A percentile compares a stretch with the other conserved stretches of the same genome.
These are phyloP conservation scores for Trametes sp. DNA, from an alignment of 1,284 basidiomycete genomes.

Conservation along the genomic window DNA sequence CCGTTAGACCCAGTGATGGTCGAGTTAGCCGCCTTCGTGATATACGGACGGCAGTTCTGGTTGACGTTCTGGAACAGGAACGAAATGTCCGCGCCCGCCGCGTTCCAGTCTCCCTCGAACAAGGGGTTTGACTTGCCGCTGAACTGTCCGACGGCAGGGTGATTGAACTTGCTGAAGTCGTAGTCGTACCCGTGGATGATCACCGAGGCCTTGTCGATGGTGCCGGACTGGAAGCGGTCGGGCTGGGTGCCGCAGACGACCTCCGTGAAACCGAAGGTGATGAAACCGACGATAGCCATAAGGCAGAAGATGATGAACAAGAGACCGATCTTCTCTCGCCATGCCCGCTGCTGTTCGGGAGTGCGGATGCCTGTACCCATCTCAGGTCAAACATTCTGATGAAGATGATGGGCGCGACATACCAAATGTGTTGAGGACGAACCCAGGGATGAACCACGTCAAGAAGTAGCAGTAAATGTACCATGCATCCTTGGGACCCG, in stretches of 20 bases:
- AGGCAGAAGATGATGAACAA: constrained; percentile 80
- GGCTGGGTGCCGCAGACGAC: constrained; percentile 89
- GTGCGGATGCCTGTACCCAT: constrained; percentile 77
- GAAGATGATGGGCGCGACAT: constrained; percentile 41
- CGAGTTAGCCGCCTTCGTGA: constrained; percentile 76
- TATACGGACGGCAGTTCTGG: constrained; percentile 78
- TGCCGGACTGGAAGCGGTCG: constrained; percentile 82
- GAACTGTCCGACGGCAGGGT: constrained; percentile 77
- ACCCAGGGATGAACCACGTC: constrained; percentile 85
- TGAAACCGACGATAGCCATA: constrained; percentile 96
- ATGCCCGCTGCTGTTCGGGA: constrained; percentile 94
- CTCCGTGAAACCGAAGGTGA: constrained; percentile 99
- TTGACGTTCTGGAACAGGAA: constrained; percentile 96
- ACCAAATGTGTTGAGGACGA: constrained; percentile 75
- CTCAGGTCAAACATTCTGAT: constrained; percentile 6
- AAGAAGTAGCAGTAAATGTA: constrained; percentile 95
- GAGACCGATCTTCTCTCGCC: constrained; percentile 98
- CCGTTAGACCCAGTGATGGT: constrained; percentile 68
- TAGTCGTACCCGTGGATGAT: constrained; percentile 95
- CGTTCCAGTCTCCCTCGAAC: constrained; percentile 77
- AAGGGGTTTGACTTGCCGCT: constrained; percentile 86
- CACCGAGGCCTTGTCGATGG: constrained; percentile 82
- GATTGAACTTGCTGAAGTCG: constrained; percentile 87
- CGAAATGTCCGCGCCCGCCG: constrained; percentile 87
- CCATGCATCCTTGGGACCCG: constrained; percentile 92